Conservation (phyloP, 2,329 filamentous ascomycete genomes). For the Apiospora arundinis region DNA sequence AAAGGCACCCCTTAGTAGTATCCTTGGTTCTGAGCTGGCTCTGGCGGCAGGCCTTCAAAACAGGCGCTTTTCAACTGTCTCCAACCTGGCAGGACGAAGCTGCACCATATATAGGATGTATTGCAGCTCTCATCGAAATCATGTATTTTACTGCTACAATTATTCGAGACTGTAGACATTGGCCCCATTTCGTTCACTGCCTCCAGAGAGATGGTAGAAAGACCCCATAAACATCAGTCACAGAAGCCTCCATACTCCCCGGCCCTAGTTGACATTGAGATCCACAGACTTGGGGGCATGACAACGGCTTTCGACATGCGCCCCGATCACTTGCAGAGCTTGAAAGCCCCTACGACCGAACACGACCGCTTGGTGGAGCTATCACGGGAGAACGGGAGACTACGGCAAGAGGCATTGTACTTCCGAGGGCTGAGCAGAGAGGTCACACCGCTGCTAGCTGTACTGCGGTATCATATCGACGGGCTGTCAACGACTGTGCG, state of each 20-base stretch:
- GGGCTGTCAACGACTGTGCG: too few species aligned
- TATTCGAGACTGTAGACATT: neutral
- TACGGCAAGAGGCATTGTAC: too few species aligned
- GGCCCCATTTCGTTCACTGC: neutral
- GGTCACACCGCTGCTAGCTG: too few species aligned
- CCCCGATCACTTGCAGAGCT: neutral
- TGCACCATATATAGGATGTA: neutral
- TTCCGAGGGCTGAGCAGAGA: too few species aligned
- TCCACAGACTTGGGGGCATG: slow-evolving; percentile 16
- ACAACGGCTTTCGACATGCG: slow-evolving; percentile 9
- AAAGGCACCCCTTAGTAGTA: neutral
- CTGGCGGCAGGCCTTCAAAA: neutral
- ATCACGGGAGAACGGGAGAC: slow-evolving; percentile 9
- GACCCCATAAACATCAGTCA: neutral
- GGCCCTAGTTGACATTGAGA: slow-evolving; percentile 1
- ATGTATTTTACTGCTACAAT: neutral
- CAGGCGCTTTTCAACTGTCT: neutral
- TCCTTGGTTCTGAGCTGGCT: neutral
- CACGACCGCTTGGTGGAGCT: slow-evolving; percentile 5
- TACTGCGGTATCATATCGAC: too few species aligned
- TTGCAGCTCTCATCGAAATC: neutral
- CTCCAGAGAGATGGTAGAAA: slow-evolving; percentile 1
- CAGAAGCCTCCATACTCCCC: slow-evolving; percentile 8
- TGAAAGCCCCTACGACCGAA: slow-evolving; percentile 2
- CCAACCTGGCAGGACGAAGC: neutral